Percentiles rank a stretch among this genome's conserved stretches.
phyloP scores from a whole-genome alignment of 129 eudicot species.

The Oenanthe sinensis region DNA sequence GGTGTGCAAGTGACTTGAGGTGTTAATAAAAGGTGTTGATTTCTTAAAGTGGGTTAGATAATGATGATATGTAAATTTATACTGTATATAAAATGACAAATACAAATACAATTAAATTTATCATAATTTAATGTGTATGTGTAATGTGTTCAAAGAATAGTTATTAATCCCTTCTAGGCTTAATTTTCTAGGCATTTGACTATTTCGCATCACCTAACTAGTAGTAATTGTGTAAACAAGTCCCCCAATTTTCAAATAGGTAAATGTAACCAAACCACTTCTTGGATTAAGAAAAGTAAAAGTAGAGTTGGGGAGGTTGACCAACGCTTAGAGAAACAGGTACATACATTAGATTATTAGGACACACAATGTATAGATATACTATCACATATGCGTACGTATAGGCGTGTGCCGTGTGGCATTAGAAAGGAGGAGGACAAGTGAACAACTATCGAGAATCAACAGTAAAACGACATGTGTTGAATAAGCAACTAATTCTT shows the following conservation, averaged over 20 bases:
- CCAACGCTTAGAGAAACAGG: neutral
- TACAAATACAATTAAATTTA: no score
- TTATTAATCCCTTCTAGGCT: no score
- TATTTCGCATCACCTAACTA: neutral
- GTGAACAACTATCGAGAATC: neutral
- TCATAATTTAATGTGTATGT: no score
- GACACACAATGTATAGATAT: no score
- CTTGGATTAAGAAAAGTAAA: neutral
- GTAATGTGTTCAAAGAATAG: no score
- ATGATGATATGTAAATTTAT: no score
- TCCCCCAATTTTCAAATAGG: neutral
- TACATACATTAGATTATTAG: neutral
- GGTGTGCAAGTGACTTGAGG: no score
- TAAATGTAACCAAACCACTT: neutral
- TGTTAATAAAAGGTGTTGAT: no score
- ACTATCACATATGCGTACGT: neutral
- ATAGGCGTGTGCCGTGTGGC: neutral
- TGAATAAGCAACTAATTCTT: neutral
- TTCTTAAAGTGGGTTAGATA: no score
- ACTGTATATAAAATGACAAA: no score
- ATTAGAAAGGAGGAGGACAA: neutral
- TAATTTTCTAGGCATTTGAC: neutral
- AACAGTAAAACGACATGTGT: neutral
- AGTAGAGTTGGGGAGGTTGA: slow-evolving; percentile 2
- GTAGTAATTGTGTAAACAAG: neutral